A percentile compares a stretch with the other conserved stretches of the same genome.
phyloP scores from a whole-genome alignment of 306 rosid species.

The Dicorynia guianensis region DNA sequence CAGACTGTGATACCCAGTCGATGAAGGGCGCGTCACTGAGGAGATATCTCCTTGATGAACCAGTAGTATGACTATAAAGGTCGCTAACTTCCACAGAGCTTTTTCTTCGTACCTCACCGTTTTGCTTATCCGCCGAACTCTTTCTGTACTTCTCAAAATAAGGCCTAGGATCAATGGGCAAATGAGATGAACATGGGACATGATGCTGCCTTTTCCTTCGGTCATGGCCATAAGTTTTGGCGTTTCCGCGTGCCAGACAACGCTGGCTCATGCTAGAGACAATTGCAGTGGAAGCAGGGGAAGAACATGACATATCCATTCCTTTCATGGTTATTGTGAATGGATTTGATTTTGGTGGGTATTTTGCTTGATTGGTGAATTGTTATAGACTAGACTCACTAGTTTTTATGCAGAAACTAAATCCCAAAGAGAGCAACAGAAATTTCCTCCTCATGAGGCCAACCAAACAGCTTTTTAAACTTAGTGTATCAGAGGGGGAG shows the following conservation, averaged over 20 bases:
- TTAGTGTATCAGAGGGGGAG: slow-evolving; percentile 8
- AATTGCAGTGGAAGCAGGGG: slow-evolving; percentile 74
- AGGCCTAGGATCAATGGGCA: slow-evolving; percentile 71
- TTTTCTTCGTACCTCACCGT: slow-evolving; percentile 47
- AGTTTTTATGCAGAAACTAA: slow-evolving; percentile 13
- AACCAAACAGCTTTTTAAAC: slow-evolving; percentile 22
- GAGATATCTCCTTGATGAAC: slow-evolving; percentile 56
- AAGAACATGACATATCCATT: slow-evolving; percentile 73
- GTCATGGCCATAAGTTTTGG: slow-evolving; percentile 40
- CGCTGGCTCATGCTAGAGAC: slow-evolving; percentile 60
- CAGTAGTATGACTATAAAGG: slow-evolving; percentile 25
- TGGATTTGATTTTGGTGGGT: background rate
- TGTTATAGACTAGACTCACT: background rate
- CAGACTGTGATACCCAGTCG: slow-evolving; percentile 61
- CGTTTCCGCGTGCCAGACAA: slow-evolving; percentile 46
- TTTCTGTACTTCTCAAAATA: slow-evolving; percentile 56
- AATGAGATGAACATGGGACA: slow-evolving; percentile 75
- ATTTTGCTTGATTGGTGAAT: background rate
- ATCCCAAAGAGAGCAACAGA: background rate
- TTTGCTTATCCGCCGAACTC: slow-evolving; percentile 50
- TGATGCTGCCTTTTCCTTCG: slow-evolving; percentile 44
- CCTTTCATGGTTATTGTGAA: slow-evolving; percentile 52
- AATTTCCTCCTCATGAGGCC: slow-evolving; percentile 25
- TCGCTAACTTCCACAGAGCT: slow-evolving; percentile 59
- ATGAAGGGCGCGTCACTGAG: slow-evolving; percentile 53